A percentile compares a stretch with the other conserved stretches of the same genome.
phyloP scores from a whole-genome alignment of 1,284 basidiomycete species.

The Rhodotorula sp. region DNA sequence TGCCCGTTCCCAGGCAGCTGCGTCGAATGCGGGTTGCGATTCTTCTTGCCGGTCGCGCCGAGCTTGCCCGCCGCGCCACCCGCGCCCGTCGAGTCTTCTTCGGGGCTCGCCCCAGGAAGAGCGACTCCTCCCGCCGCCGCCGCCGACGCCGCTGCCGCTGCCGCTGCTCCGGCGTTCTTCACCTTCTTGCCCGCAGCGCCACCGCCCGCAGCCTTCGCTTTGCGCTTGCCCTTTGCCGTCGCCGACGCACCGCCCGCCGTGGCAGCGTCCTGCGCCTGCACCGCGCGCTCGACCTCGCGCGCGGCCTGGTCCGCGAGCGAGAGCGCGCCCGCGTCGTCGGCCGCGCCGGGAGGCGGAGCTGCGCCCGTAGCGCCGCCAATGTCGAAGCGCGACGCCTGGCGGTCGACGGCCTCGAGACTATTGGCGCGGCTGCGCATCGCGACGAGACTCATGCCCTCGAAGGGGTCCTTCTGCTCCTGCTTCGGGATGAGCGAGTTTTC shows the following conservation, averaged over 20 bases:
- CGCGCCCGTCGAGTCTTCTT: too few relatives aligned
- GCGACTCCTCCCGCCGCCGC: neutral
- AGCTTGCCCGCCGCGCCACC: neutral
- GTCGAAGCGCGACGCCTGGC: conserved; percentile 15
- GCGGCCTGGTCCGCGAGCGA: conserved; percentile 4
- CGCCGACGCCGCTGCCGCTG: neutral
- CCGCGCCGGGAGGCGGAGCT: too few relatives aligned
- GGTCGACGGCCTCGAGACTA: conserved; percentile 29
- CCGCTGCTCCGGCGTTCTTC: neutral
- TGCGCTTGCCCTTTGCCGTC: conserved; percentile 34
- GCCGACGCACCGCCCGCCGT: neutral
- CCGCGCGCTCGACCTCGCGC: conserved; percentile 19
- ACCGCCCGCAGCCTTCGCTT: conserved; percentile 14
- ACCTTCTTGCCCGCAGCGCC: conserved; percentile 13
- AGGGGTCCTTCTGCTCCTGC: conserved; percentile 26
- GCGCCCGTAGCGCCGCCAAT: neutral
- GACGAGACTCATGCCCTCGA: conserved; percentile 34
- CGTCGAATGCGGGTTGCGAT: conserved; percentile 42
- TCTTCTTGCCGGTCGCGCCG: conserved; percentile 31
- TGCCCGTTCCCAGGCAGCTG: conserved; percentile 29
- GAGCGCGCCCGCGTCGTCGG: neutral
- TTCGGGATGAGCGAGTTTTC: neutral
- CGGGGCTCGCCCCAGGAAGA: too few relatives aligned
- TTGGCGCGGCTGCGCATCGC: conserved; percentile 28
- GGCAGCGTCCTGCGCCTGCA: neutral